A percentile compares a stretch with the other conserved stretches of the same genome.
Evolutionary conservation across 352 stramenopile species (phyloP).

Genomic region (Thraustotheca clavata): DNA sequence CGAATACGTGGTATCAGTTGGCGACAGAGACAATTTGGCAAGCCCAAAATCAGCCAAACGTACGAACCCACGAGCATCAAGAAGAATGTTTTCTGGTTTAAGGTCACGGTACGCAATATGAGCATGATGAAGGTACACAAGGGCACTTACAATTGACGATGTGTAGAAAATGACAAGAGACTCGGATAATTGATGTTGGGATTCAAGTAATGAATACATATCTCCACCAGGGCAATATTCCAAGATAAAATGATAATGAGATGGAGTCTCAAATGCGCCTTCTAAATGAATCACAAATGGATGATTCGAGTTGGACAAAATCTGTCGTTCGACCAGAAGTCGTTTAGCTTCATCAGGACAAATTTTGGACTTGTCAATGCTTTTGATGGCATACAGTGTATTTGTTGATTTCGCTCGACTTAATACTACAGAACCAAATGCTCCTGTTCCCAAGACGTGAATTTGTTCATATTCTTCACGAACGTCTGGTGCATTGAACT

Average conservation of each 20-base stretch:
- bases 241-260: constrained; percentile 44
- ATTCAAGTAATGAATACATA: constrained; percentile 88
- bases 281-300: constrained; percentile 14
- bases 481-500: neutral
- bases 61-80: constrained; percentile 86
- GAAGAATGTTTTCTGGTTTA: constrained; percentile 88
- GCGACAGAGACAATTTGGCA: constrained; percentile 44
- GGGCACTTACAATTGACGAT: constrained; percentile 93
- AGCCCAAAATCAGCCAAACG: constrained; percentile 81
- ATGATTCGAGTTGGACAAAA: neutral
- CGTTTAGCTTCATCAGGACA: constrained; percentile 11
- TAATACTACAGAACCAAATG: constrained; percentile 11
- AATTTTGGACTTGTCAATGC: constrained; percentile 19
- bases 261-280: constrained; percentile 11
- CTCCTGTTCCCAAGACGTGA: constrained; percentile 15
- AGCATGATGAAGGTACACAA: constrained; percentile 79
- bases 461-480: constrained; percentile 9
- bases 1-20: constrained; percentile 38
- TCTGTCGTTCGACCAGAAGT: constrained; percentile 2
- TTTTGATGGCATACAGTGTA: constrained; percentile 17
- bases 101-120: constrained; percentile 85
- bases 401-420: constrained; percentile 15
- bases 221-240: constrained; percentile 66
- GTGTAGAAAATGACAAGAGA: constrained; percentile 93
- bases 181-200: constrained; percentile 91